phyloP scores from a whole-genome alignment of 805 yeast genomes.

The Blastobotrys terrestris region DNA sequence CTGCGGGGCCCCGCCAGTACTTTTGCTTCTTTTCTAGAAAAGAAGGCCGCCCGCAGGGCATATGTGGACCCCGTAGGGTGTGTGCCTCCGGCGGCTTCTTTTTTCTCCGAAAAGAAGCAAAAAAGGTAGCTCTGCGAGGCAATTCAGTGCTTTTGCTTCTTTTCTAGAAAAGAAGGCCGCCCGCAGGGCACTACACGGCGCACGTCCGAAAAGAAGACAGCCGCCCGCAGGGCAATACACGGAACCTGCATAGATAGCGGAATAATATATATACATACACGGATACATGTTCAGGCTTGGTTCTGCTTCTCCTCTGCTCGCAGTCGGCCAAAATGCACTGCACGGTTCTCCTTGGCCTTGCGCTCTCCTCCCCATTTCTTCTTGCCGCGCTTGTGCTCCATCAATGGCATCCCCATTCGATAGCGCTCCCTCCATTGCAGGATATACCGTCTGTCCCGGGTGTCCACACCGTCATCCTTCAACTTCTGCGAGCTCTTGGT shows the following conservation, averaged over 20 bases:
- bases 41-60: no score
- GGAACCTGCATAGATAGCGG: no score
- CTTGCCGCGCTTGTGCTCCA: slow-evolving; percentile 58
- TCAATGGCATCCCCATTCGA: slow-evolving; percentile 48
- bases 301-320: slow-evolving; percentile 25
- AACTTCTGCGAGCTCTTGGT: slow-evolving; percentile 45
- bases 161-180: no score
- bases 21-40: no score
- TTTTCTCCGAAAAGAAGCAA: no score
- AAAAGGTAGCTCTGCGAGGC: no score
- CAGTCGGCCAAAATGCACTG: slow-evolving; percentile 28
- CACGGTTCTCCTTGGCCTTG: slow-evolving; percentile 58
- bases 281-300: background rate
- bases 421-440: slow-evolving; percentile 66
- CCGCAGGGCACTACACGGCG: background rate
- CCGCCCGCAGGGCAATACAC: background rate
- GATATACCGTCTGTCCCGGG: slow-evolving; percentile 58
- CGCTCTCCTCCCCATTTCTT: slow-evolving; percentile 87
- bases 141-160: background rate
- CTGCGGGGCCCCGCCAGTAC: no score
- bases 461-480: slow-evolving; percentile 74
- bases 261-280: background rate
- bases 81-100: no score
- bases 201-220: no score
- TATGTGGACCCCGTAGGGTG: no score